A percentile compares a stretch with the other conserved stretches of the same genome.
These are phyloP conservation scores for Scheffersomyces illinoinensis DNA, from an alignment of 1,139 yeast species.

Conservation along the genomic window DNA sequence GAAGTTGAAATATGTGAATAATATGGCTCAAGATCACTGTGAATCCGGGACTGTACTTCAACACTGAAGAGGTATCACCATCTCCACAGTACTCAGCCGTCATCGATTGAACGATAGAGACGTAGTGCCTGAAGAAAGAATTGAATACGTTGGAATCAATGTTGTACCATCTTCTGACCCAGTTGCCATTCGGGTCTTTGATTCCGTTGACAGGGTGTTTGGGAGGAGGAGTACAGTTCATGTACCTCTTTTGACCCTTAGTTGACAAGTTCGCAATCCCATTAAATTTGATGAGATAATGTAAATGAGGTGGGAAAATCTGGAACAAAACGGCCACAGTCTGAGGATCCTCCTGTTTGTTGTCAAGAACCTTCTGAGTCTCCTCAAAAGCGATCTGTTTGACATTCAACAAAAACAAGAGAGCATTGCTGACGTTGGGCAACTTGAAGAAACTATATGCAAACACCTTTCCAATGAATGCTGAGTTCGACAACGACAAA, in stretches of 20 bases:
- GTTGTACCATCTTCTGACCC: slow-evolving; percentile 59
- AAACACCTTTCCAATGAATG: slow-evolving; percentile 79
- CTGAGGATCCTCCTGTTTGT: slow-evolving; percentile 7
- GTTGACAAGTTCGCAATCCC: slow-evolving; percentile 25
- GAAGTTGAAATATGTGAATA: slow-evolving; percentile 35
- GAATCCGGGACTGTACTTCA: slow-evolving; percentile 35
- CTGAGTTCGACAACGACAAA: slow-evolving; percentile 60
- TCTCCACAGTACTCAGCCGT: slow-evolving; percentile 5
- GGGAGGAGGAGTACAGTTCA: slow-evolving; percentile 51
- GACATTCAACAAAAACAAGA: slow-evolving; percentile 62
- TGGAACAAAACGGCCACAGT: slow-evolving; percentile 7
- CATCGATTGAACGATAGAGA: slow-evolving; percentile 30
- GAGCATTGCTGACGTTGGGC: slow-evolving; percentile 61
- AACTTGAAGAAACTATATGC: slow-evolving; percentile 65
- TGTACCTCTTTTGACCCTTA: slow-evolving; percentile 24
- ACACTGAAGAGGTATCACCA: background rate
- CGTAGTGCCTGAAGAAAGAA: slow-evolving; percentile 74
- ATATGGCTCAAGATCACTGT: slow-evolving; percentile 39
- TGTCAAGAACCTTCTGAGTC: slow-evolving; percentile 6
- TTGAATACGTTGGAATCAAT: slow-evolving; percentile 68
- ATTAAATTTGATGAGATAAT: slow-evolving; percentile 34
- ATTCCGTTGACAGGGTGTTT: slow-evolving; percentile 56
- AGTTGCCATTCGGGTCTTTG: slow-evolving; percentile 61
- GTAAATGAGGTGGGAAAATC: slow-evolving; percentile 41
- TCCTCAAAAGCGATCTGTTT: slow-evolving; percentile 38